Percentiles rank a stretch among this genome's conserved stretches.
Evolutionary conservation across 2,329 filamentous ascomycete genomes (phyloP).

Genomic region (Cercospora zeae-maydis): DNA sequence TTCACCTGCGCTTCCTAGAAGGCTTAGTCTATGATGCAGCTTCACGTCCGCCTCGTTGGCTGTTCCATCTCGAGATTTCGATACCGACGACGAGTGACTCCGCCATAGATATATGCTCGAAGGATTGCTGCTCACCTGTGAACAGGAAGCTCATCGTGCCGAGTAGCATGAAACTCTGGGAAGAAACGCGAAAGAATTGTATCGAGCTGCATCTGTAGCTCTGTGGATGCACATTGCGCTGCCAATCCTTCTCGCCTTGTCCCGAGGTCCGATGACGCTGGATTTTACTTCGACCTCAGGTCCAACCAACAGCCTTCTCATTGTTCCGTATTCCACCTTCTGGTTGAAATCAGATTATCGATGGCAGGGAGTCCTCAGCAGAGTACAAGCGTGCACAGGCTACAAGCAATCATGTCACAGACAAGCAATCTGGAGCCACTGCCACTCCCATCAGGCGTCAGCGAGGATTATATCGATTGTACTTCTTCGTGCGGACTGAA

Average conservation of each 20-base stretch:
- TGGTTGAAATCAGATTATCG: background rate
- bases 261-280: slow-evolving; percentile 7
- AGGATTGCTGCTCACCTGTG: too few relatives aligned
- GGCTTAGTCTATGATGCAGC: too few relatives aligned
- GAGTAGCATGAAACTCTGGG: too few relatives aligned
- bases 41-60: too few relatives aligned
- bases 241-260: background rate
- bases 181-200: too few relatives aligned
- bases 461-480: slow-evolving; percentile 56
- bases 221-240: background rate
- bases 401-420: slow-evolving; percentile 14
- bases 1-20: too few relatives aligned
- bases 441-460: slow-evolving; percentile 55
- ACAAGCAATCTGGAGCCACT: slow-evolving; percentile 41
- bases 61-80: too few relatives aligned
- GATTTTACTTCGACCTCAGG: background rate
- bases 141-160: too few relatives aligned
- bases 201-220: background rate
- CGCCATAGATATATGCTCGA: too few relatives aligned
- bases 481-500: slow-evolving; percentile 52
- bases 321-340: background rate
- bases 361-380: background rate
- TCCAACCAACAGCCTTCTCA: background rate
- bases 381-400: background rate
- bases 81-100: too few relatives aligned